Percentiles rank a stretch among this genome's conserved stretches.
These are phyloP conservation scores for Neurospora cerealis DNA, from an alignment of 495 filamentous ascomycete genomes.

Conservation along the genomic window DNA sequence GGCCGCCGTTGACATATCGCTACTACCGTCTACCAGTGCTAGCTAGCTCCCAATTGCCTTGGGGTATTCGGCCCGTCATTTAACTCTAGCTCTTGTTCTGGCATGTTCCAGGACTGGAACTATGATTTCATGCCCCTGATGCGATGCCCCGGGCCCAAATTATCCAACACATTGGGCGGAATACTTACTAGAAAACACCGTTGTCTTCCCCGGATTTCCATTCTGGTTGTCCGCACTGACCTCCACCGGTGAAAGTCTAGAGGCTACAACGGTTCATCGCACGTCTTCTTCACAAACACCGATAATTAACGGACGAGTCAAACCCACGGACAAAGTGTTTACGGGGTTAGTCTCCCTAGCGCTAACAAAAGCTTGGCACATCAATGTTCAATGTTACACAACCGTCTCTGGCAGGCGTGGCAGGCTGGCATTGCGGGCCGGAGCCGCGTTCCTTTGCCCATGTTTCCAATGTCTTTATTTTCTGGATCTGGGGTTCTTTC, in stretches of 20 bases:
- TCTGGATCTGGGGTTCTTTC: background rate
- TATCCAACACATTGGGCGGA: background rate
- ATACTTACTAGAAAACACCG: background rate
- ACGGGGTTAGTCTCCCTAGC: background rate
- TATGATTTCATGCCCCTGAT: background rate
- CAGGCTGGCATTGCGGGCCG: background rate
- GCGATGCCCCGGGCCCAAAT: background rate
- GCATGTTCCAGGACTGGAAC: background rate
- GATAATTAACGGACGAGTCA: background rate
- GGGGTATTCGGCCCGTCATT: background rate
- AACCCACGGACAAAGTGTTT: background rate
- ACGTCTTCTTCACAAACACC: background rate
- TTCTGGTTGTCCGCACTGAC: background rate
- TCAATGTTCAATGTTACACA: background rate
- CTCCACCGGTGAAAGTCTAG: background rate
- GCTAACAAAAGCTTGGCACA: background rate
- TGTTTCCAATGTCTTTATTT: background rate
- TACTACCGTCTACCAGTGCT: background rate
- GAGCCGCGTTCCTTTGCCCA: background rate
- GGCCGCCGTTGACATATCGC: background rate
- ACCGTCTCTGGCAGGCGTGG: background rate
- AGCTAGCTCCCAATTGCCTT: background rate
- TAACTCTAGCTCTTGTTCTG: background rate
- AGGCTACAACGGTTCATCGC: background rate
- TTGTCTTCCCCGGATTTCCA: background rate